phyloP scores from a whole-genome alignment of 75 land plant genomes.

The Cupressus sempervirens region DNA sequence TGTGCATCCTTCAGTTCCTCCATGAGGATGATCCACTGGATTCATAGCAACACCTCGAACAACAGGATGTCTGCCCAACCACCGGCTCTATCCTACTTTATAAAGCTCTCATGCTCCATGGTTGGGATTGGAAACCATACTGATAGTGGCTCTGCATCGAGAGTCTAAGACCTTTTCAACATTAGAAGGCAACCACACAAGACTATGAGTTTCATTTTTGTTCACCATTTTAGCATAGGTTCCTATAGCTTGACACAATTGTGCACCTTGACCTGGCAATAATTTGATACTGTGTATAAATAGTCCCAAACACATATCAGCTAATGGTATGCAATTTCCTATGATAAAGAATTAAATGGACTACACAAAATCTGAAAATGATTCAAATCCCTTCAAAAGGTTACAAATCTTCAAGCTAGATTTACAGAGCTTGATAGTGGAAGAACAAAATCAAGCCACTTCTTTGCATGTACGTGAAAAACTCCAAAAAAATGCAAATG shows the following conservation, averaged over 20 bases:
- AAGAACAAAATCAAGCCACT: too few species aligned
- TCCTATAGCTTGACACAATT: conserved; percentile 19
- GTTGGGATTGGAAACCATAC: conserved; percentile 19
- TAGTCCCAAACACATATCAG: conserved; percentile 7
- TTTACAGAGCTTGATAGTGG: too few species aligned
- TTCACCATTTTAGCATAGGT: conserved; percentile 20
- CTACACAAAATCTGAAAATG: too few species aligned
- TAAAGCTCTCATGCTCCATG: conserved; percentile 11
- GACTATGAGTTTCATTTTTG: conserved; percentile 11
- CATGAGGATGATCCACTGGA: conserved; percentile 41
- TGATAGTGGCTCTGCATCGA: conserved; percentile 15
- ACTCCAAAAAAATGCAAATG: too few species aligned
- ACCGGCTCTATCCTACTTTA: conserved; percentile 27
- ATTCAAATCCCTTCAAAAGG: too few species aligned
- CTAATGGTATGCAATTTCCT: conserved; percentile 19
- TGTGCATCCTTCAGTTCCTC: conserved; percentile 20
- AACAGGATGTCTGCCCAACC: conserved; percentile 31
- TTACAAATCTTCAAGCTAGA: too few species aligned
- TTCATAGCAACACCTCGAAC: conserved; percentile 43
- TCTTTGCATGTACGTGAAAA: too few species aligned
- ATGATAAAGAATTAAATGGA: too few species aligned
- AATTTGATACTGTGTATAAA: conserved; percentile 20
- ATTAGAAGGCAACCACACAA: conserved; percentile 15
- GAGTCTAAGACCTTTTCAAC: conserved; percentile 14
- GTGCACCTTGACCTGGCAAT: conserved; percentile 18